Percentiles rank a stretch among this genome's conserved stretches.
These are phyloP conservation scores for Echria macrotheca DNA, from an alignment of 495 filamentous ascomycete species.

Conservation along the genomic window DNA sequence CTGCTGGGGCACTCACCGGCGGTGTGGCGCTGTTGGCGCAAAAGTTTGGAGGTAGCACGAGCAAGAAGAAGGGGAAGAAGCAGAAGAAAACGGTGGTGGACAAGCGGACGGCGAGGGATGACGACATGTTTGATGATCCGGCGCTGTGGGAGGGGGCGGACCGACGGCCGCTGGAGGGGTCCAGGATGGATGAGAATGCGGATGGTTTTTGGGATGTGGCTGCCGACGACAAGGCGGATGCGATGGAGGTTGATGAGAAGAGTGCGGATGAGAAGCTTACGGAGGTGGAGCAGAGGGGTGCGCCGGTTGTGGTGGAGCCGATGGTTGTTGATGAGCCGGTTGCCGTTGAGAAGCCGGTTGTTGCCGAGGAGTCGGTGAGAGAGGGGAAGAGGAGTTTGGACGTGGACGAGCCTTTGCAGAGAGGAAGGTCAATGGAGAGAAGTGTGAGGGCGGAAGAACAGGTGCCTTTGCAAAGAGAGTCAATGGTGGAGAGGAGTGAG, in stretches of 20 bases:
- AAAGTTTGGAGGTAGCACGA: constrained; percentile 25
- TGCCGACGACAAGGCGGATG: not conserved
- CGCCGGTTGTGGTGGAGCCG: not conserved
- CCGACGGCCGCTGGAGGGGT: constrained; percentile 25
- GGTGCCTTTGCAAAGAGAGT: not conserved
- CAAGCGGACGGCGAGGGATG: constrained; percentile 26
- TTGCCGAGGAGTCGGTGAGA: not conserved
- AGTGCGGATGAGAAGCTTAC: not conserved
- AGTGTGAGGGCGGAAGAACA: too few species aligned
- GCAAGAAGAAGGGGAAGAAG: constrained; percentile 1
- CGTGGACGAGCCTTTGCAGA: constrained; percentile 1
- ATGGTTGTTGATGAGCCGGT: not conserved
- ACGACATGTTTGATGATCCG: constrained; percentile 41
- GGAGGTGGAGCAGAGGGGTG: not conserved
- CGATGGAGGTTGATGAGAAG: not conserved
- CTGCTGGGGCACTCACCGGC: constrained; percentile 20
- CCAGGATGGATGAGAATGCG: constrained; percentile 11
- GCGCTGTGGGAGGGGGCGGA: constrained; percentile 53
- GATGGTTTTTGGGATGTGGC: constrained; percentile 18
- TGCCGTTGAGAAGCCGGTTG: not conserved
- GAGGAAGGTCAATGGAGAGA: too few species aligned
- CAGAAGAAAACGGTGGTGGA: constrained; percentile 19
- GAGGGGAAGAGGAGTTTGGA: constrained; percentile 9
- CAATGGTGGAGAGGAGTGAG: constrained; percentile 1
- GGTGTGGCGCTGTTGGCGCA: constrained; percentile 23